Percentiles rank a stretch among this genome's conserved stretches.
Evolutionary conservation across 495 filamentous ascomycete species (phyloP).

Genomic region (Tuber umbilicatum): DNA sequence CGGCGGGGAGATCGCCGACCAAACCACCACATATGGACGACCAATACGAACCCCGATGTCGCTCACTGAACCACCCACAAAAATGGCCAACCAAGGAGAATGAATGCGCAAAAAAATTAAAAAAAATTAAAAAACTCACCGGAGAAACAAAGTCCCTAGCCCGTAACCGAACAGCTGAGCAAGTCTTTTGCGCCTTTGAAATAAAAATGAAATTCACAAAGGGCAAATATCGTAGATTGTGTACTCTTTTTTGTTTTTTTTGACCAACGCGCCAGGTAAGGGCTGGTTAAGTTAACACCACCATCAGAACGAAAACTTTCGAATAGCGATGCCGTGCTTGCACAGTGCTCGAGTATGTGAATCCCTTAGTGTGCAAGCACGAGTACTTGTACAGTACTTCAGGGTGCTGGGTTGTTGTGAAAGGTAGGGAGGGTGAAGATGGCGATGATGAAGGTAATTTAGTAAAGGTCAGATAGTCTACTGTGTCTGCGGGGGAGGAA

Average conservation of each 20-base stretch:
- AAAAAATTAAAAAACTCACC: background rate
- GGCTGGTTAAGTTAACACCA: background rate
- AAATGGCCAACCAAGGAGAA: background rate
- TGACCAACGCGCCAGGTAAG: background rate
- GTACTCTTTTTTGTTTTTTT: background rate
- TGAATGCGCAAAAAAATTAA: background rate
- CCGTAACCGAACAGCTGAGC: background rate
- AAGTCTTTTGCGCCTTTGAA: background rate
- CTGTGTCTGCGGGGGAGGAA: background rate
- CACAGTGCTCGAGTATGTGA: background rate
- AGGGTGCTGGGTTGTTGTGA: too few species aligned
- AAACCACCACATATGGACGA: background rate
- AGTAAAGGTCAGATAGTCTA: background rate
- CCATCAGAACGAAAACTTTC: background rate
- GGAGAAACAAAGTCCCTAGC: background rate
- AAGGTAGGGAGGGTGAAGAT: background rate
- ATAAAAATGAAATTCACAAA: background rate
- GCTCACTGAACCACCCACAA: background rate
- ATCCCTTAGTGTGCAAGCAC: background rate
- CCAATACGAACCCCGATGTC: background rate
- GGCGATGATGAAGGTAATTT: background rate
- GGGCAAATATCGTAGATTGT: background rate
- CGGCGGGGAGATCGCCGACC: conserved; percentile 3
- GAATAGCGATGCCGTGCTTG: background rate
- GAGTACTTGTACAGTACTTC: too few species aligned